Conservation (phyloP, 2,329 filamentous ascomycete genomes). For the Grosmannia serpens region DNA sequence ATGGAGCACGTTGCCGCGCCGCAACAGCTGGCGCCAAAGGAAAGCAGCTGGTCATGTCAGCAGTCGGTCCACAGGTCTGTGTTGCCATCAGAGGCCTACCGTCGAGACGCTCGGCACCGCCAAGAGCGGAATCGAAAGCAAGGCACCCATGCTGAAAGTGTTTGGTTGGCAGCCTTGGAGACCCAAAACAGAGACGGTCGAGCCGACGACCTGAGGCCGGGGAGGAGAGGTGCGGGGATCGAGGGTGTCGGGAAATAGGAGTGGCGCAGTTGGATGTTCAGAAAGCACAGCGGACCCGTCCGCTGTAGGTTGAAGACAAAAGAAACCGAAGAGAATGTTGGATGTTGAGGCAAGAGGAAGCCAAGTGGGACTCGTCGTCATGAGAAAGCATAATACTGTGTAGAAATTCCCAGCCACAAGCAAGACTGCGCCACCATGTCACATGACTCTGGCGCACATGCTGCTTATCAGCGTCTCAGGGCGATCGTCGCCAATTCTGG, state of each 20-base stretch:
- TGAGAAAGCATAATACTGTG: no score
- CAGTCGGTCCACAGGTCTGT: neutral
- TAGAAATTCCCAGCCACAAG: neutral
- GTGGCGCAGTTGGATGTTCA: neutral
- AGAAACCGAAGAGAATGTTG: neutral
- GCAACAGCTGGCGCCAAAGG: constrained; percentile 69
- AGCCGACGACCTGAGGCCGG: neutral
- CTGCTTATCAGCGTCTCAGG: neutral
- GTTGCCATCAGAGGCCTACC: constrained; percentile 41
- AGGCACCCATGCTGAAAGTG: constrained; percentile 63
- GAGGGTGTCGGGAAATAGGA: neutral
- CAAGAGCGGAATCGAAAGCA: constrained; percentile 81
- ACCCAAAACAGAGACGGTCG: neutral
- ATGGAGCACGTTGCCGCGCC: constrained; percentile 94
- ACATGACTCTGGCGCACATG: neutral
- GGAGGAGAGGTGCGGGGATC: neutral
- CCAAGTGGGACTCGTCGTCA: neutral
- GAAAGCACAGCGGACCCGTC: neutral
- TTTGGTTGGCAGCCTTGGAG: neutral
- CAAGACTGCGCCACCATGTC: neutral
- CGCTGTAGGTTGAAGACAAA: neutral
- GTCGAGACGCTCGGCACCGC: constrained; percentile 78
- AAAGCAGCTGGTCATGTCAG: constrained; percentile 3
- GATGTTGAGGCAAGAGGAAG: neutral
- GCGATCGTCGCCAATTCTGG: neutral